Percentiles rank a stretch among this genome's conserved stretches.
Conservation (phyloP, 2,329 filamentous ascomycete species). For the Neoascochyta sp. region DNA sequence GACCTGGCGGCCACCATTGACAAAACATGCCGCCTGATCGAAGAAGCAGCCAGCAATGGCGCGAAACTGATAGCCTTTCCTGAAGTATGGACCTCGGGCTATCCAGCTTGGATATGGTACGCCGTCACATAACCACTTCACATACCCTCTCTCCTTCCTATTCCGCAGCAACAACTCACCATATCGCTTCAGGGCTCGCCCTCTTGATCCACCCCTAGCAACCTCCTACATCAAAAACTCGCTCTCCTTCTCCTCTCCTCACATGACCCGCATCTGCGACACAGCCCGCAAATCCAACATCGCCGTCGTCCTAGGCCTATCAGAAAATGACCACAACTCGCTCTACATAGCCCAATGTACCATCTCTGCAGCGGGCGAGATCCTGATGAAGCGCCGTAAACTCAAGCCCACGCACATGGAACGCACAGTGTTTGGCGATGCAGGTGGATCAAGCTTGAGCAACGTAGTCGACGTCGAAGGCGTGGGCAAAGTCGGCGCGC, state of each 20-base stretch:
- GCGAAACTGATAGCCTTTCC: conserved; percentile 53
- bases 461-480: conserved; percentile 34
- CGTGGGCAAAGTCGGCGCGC: conserved; percentile 28
- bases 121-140: conserved; percentile 2
- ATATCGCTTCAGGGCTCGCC: conserved; percentile 32
- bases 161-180: conserved; percentile 4
- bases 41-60: conserved; percentile 52
- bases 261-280: conserved; percentile 44
- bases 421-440: conserved; percentile 44
- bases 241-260: conserved; percentile 38
- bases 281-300: conserved; percentile 34
- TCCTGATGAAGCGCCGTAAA: conserved; percentile 40
- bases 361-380: conserved; percentile 32
- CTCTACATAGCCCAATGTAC: conserved; percentile 43
- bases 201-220: conserved; percentile 41
- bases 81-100: conserved; percentile 47
- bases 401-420: conserved; percentile 46
- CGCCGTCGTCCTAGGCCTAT: conserved; percentile 40
- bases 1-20: conserved; percentile 53
- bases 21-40: conserved; percentile 57
- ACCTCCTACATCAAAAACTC: conserved; percentile 47
- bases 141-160: conserved; percentile 7
- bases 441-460: conserved; percentile 29
- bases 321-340: conserved; percentile 37
- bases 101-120: conserved; percentile 48